A percentile compares a stretch with the other conserved stretches of the same genome.
Conservation (phyloP, 768 basidiomycete genomes). For the Hygrophorus pudorinus region DNA sequence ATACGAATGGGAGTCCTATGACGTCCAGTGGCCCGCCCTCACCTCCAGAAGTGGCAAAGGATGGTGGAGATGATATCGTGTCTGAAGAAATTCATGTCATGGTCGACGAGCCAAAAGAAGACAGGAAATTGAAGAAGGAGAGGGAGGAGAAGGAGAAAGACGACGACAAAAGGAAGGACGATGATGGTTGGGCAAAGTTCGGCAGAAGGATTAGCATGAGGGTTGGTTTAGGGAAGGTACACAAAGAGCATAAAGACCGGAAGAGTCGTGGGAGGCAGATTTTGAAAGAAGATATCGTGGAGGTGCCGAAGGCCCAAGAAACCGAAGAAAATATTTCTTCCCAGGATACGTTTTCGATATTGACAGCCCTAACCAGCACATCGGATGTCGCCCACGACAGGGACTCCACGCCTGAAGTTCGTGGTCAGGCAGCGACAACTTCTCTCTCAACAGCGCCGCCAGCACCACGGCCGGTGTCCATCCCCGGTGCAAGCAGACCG, state of each 20-base stretch:
- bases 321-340: slow-evolving; percentile 1
- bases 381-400: not conserved
- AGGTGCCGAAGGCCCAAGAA: slow-evolving; percentile 9
- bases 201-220: slow-evolving; percentile 53
- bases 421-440: not conserved
- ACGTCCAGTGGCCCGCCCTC: not conserved
- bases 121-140: slow-evolving; percentile 22
- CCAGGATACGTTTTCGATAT: not conserved
- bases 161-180: slow-evolving; percentile 24
- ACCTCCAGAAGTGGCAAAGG: not conserved
- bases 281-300: slow-evolving; percentile 4
- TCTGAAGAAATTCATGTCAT: not conserved
- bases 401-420: slow-evolving; percentile 3
- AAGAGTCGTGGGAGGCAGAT: slow-evolving; percentile 20
- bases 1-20: slow-evolving; percentile 1
- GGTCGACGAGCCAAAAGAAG: slow-evolving; percentile 16
- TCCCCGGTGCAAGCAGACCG: not conserved
- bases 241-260: slow-evolving; percentile 25
- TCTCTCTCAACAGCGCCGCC: slow-evolving; percentile 3
- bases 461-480: not conserved
- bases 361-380: not conserved
- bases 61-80: slow-evolving; percentile 1
- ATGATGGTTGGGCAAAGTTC: slow-evolving; percentile 53
- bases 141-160: slow-evolving; percentile 8
- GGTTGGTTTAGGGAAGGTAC: slow-evolving; percentile 36